These are phyloP conservation scores for Microdochium bolleyi DNA, from an alignment of 2,329 filamentous ascomycete genomes.

Conservation along the genomic window DNA sequence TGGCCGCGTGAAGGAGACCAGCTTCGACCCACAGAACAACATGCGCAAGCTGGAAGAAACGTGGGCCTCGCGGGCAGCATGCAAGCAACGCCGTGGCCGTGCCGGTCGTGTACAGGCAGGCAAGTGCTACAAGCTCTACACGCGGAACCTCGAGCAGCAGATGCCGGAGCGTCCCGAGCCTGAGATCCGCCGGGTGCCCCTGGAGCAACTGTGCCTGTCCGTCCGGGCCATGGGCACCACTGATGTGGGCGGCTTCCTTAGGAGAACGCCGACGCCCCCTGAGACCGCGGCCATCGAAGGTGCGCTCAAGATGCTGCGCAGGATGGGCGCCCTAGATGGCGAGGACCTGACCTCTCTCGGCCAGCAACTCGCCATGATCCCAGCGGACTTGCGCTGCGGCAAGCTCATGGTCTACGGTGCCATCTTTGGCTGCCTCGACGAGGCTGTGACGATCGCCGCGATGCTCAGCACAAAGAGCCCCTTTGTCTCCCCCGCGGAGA, in stretches of 20 bases:
- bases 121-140: slow-evolving; percentile 93
- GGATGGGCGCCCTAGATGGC: slow-evolving; percentile 85
- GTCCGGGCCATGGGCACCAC: slow-evolving; percentile 91
- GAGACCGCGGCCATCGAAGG: slow-evolving; percentile 79
- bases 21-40: slow-evolving; percentile 83
- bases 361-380: slow-evolving; percentile 90
- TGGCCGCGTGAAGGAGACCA: slow-evolving; percentile 92
- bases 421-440: slow-evolving; percentile 86
- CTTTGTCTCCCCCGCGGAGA: slow-evolving; percentile 77
- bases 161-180: slow-evolving; percentile 88
- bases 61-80: slow-evolving; percentile 89
- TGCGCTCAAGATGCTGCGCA: slow-evolving; percentile 67
- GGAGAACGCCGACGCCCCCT: slow-evolving; percentile 81
- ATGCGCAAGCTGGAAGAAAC: slow-evolving; percentile 93
- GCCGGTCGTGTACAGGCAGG: slow-evolving; percentile 89
- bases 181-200: slow-evolving; percentile 83
- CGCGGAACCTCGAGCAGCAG: slow-evolving; percentile 71
- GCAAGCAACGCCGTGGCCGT: slow-evolving; percentile 87
- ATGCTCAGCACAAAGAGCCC: slow-evolving; percentile 86
- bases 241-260: slow-evolving; percentile 74
- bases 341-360: slow-evolving; percentile 85
- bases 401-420: slow-evolving; percentile 95
- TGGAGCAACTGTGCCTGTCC: slow-evolving; percentile 90
- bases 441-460: slow-evolving; percentile 80
- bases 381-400: slow-evolving; percentile 83